These are phyloP conservation scores for Coemansia sp. DNA, from an alignment of 371 early-diverging fungal species.

Conservation along the genomic window DNA sequence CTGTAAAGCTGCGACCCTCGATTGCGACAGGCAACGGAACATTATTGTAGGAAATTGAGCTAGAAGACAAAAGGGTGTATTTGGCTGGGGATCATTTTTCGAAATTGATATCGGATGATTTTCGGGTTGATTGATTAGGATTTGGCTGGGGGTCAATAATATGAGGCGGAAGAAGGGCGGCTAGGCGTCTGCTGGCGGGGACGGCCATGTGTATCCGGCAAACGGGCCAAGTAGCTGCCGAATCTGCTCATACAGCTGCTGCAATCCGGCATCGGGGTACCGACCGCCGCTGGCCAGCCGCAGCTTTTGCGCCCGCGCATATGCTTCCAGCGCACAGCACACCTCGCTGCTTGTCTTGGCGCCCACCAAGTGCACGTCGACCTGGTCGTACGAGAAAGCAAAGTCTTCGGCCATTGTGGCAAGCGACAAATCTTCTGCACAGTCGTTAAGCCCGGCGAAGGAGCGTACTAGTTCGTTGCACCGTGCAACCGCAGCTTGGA, in stretches of 20 bases:
- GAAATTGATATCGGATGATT: no score
- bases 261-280: conserved; percentile 13
- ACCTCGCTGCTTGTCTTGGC: conserved; percentile 64
- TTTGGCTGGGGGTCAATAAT: no score
- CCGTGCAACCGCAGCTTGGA: conserved; percentile 58
- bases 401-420: conserved; percentile 66
- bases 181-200: conserved; percentile 42
- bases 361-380: conserved; percentile 67
- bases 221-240: conserved; percentile 24
- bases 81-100: neutral
- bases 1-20: neutral
- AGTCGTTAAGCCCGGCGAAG: neutral
- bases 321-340: conserved; percentile 57
- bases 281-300: conserved; percentile 11
- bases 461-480: conserved; percentile 49
- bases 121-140: no score
- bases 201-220: conserved; percentile 42
- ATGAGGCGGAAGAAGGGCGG: no score
- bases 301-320: conserved; percentile 2
- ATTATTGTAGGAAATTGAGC: conserved; percentile 5
- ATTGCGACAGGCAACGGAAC: conserved; percentile 15
- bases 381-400: conserved; percentile 56
- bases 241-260: conserved; percentile 24
- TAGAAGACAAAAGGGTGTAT: no score
- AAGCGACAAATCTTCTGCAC: conserved; percentile 42